Evolutionary conservation across 345 rosid species (phyloP).

Genomic region (Ceriops zippeliana): DNA sequence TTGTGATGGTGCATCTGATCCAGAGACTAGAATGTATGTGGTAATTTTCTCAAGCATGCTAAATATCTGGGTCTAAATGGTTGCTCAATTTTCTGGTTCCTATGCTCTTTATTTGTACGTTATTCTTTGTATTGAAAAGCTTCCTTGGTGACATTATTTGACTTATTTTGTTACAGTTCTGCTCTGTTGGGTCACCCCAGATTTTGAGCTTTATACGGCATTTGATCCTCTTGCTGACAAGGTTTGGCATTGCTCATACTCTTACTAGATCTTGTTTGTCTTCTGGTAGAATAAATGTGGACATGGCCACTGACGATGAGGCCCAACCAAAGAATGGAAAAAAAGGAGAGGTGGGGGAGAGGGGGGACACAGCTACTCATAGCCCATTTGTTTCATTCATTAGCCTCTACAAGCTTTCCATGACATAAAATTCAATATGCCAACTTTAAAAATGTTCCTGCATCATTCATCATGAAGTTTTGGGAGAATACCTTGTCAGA

Average conservation of each 20-base stretch:
- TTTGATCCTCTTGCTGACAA: slow-evolving; percentile 97
- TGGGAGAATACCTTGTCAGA: not conserved
- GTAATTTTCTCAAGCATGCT: not conserved
- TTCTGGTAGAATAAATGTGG: too few relatives aligned
- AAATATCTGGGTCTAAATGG: too few relatives aligned
- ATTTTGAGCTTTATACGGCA: slow-evolving; percentile 94
- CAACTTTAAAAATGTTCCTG: not conserved
- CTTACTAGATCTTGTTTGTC: not conserved
- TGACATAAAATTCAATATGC: too few relatives aligned
- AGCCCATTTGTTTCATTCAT: not conserved
- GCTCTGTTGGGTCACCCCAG: slow-evolving; percentile 94
- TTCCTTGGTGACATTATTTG: slow-evolving; percentile 1
- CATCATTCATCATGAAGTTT: not conserved
- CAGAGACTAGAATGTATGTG: too few relatives aligned
- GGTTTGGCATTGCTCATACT: slow-evolving; percentile 36
- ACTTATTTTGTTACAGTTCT: slow-evolving; percentile 50
- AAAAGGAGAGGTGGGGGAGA: too few relatives aligned
- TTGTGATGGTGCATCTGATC: too few relatives aligned
- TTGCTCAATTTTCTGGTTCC: not conserved
- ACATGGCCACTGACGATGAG: too few relatives aligned
- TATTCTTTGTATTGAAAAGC: not conserved
- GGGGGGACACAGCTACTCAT: not conserved
- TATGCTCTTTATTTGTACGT: too few relatives aligned
- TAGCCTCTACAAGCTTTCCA: not conserved
- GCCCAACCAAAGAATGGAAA: too few relatives aligned